These are phyloP conservation scores for Scheffersomyces insectosa DNA, from an alignment of 1,139 yeast genomes.

Conservation along the genomic window DNA sequence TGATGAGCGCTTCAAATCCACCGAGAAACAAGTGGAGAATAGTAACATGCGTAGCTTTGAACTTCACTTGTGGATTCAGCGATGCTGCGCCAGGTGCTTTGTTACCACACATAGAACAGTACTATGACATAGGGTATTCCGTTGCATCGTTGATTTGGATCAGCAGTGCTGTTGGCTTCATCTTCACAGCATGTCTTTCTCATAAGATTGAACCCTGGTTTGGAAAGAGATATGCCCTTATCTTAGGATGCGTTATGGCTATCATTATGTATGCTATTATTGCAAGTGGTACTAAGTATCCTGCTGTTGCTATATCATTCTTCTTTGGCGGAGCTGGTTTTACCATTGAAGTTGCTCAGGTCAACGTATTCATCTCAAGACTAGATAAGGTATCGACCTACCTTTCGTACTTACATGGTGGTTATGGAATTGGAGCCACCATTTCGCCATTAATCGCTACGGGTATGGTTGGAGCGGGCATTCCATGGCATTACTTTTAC, in stretches of 20 bases:
- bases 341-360: conserved; percentile 55
- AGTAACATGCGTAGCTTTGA: conserved; percentile 41
- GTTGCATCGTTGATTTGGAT: conserved; percentile 48
- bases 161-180: conserved; percentile 45
- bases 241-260: conserved; percentile 36
- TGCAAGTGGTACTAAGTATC: conserved; percentile 33
- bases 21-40: conserved; percentile 46
- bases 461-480: conserved; percentile 46
- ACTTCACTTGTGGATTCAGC: conserved; percentile 33
- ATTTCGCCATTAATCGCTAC: conserved; percentile 61
- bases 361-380: conserved; percentile 55
- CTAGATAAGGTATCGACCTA: conserved; percentile 49
- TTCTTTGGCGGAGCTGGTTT: conserved; percentile 62
- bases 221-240: conserved; percentile 41
- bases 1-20: conserved; percentile 38
- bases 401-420: conserved; percentile 57
- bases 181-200: conserved; percentile 38
- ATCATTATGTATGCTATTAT: conserved; percentile 41
- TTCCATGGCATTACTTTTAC: conserved; percentile 57
- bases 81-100: conserved; percentile 53
- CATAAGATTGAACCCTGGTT: conserved; percentile 41
- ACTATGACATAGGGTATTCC: conserved; percentile 37
- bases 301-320: conserved; percentile 53
- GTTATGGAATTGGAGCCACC: conserved; percentile 68
- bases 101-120: conserved; percentile 42